Evolutionary conservation across 352 stramenopile species (phyloP).

Genomic region (Globisporangium irregulare): DNA sequence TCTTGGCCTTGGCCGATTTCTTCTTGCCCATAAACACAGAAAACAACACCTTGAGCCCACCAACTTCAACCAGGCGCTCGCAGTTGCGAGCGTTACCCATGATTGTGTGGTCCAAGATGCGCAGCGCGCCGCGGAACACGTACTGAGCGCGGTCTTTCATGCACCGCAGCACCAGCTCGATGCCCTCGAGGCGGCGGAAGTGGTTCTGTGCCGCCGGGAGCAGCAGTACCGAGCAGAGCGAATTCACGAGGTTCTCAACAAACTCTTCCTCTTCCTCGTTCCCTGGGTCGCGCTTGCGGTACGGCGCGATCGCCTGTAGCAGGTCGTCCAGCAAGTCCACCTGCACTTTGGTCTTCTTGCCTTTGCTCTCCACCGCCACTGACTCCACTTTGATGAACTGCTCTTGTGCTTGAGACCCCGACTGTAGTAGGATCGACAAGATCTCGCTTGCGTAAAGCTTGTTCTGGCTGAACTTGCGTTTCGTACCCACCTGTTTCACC

Average conservation of each 20-base stretch:
- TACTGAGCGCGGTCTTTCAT: constrained; percentile 84
- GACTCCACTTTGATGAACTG: constrained; percentile 31
- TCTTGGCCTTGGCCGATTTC: constrained; percentile 19
- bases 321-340: constrained; percentile 90
- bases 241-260: constrained; percentile 92
- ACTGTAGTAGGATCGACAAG: constrained; percentile 82
- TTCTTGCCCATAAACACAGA: constrained; percentile 76
- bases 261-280: constrained; percentile 89
- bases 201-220: constrained; percentile 41
- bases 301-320: constrained; percentile 85
- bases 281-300: constrained; percentile 82
- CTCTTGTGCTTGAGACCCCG: constrained; percentile 36
- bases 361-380: neutral
- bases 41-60: constrained; percentile 62
- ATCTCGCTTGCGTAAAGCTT: constrained; percentile 86
- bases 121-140: constrained; percentile 53
- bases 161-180: constrained; percentile 93
- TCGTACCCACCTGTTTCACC: constrained; percentile 41
- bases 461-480: constrained; percentile 51
- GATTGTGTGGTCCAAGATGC: constrained; percentile 55
- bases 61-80: constrained; percentile 65
- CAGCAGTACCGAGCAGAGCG: constrained; percentile 78
- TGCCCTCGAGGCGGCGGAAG: constrained; percentile 78
- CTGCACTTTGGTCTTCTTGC: constrained; percentile 9
- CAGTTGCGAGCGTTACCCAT: constrained; percentile 63